phyloP scores from a whole-genome alignment of 257 asterid genomes.

The Nemophila menziesii region DNA sequence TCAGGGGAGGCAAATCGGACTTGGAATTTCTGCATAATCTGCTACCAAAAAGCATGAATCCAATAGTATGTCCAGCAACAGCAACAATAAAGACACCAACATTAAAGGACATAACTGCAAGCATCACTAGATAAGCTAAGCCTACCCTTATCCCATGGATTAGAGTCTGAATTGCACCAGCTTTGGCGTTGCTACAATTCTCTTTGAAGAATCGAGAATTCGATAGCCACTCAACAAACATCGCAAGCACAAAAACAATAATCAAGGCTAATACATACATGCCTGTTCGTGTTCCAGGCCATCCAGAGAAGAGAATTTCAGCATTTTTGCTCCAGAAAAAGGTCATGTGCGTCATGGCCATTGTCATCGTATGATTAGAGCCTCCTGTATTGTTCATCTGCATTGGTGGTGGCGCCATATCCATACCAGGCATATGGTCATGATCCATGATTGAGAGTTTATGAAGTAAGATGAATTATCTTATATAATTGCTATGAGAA shows the following conservation, averaged over 20 bases:
- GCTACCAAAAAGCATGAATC: slow-evolving; percentile 43
- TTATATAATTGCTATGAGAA: no score
- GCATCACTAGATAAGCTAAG: slow-evolving; percentile 20
- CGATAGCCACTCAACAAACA: not conserved
- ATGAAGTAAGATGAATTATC: not conserved
- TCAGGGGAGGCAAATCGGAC: no score
- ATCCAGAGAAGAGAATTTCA: slow-evolving; percentile 54
- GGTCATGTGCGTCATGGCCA: slow-evolving; percentile 72
- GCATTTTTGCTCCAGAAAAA: slow-evolving; percentile 81
- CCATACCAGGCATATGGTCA: not conserved
- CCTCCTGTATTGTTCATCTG: not conserved
- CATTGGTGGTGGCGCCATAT: not conserved
- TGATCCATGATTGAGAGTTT: not conserved
- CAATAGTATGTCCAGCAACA: slow-evolving; percentile 33
- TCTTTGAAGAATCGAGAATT: not conserved
- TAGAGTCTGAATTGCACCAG: not conserved
- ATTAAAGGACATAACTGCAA: slow-evolving; percentile 53
- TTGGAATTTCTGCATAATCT: slow-evolving; percentile 10
- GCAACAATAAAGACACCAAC: slow-evolving; percentile 49
- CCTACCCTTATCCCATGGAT: not conserved
- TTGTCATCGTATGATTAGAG: slow-evolving; percentile 2
- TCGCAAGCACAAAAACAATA: not conserved
- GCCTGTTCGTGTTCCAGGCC: slow-evolving; percentile 58
- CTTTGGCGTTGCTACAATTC: not conserved
- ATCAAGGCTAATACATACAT: slow-evolving; percentile 33